Base-by-base conservation (phyloP, 768 basidiomycete species). In the Pilatotrama ljubarskyi region DNA sequence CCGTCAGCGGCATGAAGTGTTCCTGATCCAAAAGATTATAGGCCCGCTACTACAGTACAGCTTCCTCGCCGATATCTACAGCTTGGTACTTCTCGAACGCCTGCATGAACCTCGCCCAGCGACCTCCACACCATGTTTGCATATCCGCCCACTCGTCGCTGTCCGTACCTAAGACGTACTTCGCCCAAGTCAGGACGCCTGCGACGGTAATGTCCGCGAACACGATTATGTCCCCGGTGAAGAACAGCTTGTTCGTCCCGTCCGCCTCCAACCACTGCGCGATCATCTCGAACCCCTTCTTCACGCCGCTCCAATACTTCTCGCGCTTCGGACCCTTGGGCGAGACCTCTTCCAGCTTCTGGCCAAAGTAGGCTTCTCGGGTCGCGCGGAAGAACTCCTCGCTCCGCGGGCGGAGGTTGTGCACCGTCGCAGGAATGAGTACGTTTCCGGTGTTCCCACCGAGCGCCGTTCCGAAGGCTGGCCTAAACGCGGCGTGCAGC, bases 351-450 rank as follows among this genome's bases (percentile, higher is more conserved):
- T 75, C 71, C 0, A 81, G 72, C 62, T 69, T 73, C 61, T 63
- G 66, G 10, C 74, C 75, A 40, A 68, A 72, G 2, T 0, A 20
- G 15, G 38, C 64, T 51, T 78, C 77, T 25, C 77, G 69, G 0
- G 74, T 75, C 48, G 26, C 51, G 26, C 76, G 68, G 66, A 80
- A 84, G 63, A 76, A 78, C 9, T 57, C 70, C 60, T 69, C 58
- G 56, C 78, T 80, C 36, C 57, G 62, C 5, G 73, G 68, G 29
- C 70, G 74, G 56, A 83, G 60, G 38, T 72, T 61, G 15, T 66
- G 47, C 14, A 38, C 47, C 2, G 42, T 41, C 26, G 59, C 46
- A 17, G 46, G 49, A 26, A 66, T 14, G 29, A 64, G 41, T 18
- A 69, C 24, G 9, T 44, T 36, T 5, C 11, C 14, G 24, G 62